Evolutionary conservation across 495 filamentous ascomycete genomes (phyloP), one percentile per base, ranked within the genome.

Genomic region (Talaromyces liani): DNA sequence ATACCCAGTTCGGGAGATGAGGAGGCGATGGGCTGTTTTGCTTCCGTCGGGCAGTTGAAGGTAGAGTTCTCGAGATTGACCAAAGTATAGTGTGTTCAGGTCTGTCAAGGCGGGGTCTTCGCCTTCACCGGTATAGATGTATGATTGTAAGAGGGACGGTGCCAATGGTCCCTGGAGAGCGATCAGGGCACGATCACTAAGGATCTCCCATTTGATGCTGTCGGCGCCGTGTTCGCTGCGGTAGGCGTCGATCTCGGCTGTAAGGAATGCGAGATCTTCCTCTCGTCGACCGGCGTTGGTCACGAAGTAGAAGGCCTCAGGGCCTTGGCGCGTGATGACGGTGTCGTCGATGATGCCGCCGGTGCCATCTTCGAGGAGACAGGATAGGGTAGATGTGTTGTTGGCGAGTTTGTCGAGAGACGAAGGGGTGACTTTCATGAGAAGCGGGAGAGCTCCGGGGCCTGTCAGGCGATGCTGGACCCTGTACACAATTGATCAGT

Each of bases 271-370:
- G 51, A 90, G 73, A 74, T 98, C 95, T 73, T 97, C 96, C 18
- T 89, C 85, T 49, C 91, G 82, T 72, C 93, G 95, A 22, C 82
- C 94, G n/a, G 94, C 94, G 74, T 98, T 98, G 31, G 93, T 97
- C 58, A 98, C 94, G 41, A 97, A 82, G 75, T 97, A 97, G 76
- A 95, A 97, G 36, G 74, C 68, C 49, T 89, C 85, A 16, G 83
- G 81, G 14, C 79, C 79, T 9, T 92, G 80, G 62, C 87, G 79
- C 22, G 92, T 95, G 68, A 98, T 88, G 61, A 98, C 88, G 7
- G 88, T 89, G 74, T 98, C 94, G 69, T 98, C 94, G 29, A 96
- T 84, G 64, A 98, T 97, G 16, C 94, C 93, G 36, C 94, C 94
- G 0, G 89, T 93, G 0, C 78, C 79, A 3, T 87, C 85, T 68